These are phyloP conservation scores for Ganoderma sinense DNA, from an alignment of 1,284 basidiomycete species.

Conservation along the genomic window DNA sequence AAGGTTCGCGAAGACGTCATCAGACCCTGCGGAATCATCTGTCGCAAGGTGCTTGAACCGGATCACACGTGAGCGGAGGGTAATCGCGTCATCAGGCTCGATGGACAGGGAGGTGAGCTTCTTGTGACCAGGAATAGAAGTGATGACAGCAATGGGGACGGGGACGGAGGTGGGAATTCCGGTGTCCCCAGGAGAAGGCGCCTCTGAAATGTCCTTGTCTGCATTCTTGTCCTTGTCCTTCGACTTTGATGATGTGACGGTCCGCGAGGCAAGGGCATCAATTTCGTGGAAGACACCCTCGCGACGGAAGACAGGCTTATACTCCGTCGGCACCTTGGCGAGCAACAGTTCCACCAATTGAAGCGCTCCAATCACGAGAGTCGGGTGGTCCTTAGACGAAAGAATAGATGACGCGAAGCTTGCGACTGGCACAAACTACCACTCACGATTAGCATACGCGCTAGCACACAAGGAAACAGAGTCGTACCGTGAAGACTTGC, in stretches of 20 bases:
- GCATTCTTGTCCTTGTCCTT: conserved; percentile 60
- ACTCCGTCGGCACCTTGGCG: conserved; percentile 82
- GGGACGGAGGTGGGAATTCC: conserved; percentile 40
- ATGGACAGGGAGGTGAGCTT: conserved; percentile 69
- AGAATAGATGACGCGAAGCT: conserved; percentile 93
- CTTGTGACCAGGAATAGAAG: conserved; percentile 68
- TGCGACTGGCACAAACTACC: conserved; percentile 88
- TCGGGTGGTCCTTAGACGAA: conserved; percentile 89
- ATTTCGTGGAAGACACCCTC: conserved; percentile 97
- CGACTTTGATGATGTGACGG: conserved; percentile 62
- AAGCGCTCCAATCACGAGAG: conserved; percentile 85
- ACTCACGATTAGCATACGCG: conserved; percentile 10
- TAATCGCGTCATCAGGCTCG: conserved; percentile 90
- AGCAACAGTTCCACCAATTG: conserved; percentile 92
- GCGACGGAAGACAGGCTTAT: conserved; percentile 86
- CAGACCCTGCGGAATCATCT: conserved; percentile 61
- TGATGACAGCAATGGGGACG: conserved; percentile 44
- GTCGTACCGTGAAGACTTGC: conserved; percentile 73
- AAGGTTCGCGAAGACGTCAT: conserved; percentile 71
- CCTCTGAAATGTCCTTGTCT: conserved; percentile 47
- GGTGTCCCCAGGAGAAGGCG: conserved; percentile 45
- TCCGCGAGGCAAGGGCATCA: conserved; percentile 72
- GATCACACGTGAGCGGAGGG: conserved; percentile 86
- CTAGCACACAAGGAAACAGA: conserved; percentile 24
- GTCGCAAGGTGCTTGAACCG: conserved; percentile 78